Conservation (phyloP, 768 basidiomycete species). For the Mycena venus region DNA sequence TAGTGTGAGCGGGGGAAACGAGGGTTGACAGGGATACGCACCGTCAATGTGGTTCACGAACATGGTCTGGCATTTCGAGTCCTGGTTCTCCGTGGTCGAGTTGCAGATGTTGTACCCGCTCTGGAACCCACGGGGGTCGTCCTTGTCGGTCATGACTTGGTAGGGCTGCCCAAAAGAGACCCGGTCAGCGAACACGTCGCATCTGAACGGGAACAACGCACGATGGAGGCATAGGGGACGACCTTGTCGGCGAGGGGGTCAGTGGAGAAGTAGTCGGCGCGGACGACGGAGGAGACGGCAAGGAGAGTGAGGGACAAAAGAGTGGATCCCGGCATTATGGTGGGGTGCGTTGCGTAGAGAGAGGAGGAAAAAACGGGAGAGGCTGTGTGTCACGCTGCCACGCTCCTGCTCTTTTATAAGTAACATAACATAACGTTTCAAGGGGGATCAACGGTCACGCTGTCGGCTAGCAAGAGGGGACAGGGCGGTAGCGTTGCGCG, state of each 20-base stretch:
- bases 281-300: slow-evolving; percentile 21
- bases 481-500: too few species aligned
- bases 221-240: slow-evolving; percentile 23
- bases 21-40: slow-evolving; percentile 32
- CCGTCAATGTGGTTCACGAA: slow-evolving; percentile 67
- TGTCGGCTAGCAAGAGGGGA: too few species aligned
- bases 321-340: slow-evolving; percentile 25
- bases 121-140: slow-evolving; percentile 63
- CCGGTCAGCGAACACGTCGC: not conserved
- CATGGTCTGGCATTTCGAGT: slow-evolving; percentile 71
- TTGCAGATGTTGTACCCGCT: slow-evolving; percentile 74
- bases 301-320: slow-evolving; percentile 32
- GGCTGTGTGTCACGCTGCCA: not conserved
- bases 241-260: slow-evolving; percentile 34
- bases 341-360: not conserved
- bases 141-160: slow-evolving; percentile 31
- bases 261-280: slow-evolving; percentile 34
- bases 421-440: not conserved
- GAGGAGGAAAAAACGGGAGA: not conserved
- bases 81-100: slow-evolving; percentile 66
- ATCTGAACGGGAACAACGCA: not conserved
- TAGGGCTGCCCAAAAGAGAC: slow-evolving; percentile 25
- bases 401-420: not conserved
- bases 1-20: slow-evolving; percentile 25
- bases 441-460: not conserved